A percentile compares a stretch with the other conserved stretches of the same genome.
These are phyloP conservation scores for Moesziomyces antarcticus DNA, from an alignment of 1,284 basidiomycete species.

Conservation along the genomic window DNA sequence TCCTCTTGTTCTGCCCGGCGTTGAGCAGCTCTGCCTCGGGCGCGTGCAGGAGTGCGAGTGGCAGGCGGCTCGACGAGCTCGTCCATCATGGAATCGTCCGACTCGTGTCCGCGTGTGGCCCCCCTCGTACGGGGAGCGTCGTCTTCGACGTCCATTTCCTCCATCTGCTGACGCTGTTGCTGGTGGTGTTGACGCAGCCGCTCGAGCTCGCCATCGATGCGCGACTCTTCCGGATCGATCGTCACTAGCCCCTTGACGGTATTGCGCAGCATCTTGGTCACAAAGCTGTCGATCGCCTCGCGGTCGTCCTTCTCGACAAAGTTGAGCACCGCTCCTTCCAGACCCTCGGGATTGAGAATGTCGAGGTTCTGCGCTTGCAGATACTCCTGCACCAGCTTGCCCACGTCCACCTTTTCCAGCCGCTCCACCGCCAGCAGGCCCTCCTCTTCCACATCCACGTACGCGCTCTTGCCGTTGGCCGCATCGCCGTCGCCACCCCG, in stretches of 20 bases:
- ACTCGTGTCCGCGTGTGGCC: constrained; percentile 8
- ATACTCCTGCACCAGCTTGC: constrained; percentile 57
- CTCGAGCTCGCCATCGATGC: constrained; percentile 48
- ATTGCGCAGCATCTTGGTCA: constrained; percentile 48
- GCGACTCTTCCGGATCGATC: constrained; percentile 53
- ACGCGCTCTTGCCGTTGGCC: constrained; percentile 12
- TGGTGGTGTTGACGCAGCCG: constrained; percentile 32
- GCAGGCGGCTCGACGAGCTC: constrained; percentile 25
- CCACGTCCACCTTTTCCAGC: constrained; percentile 58
- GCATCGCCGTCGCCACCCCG: constrained; percentile 12
- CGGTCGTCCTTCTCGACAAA: constrained; percentile 66
- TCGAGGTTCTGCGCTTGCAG: constrained; percentile 60
- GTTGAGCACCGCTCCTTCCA: constrained; percentile 59
- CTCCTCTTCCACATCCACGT: constrained; percentile 45
- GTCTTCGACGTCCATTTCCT: constrained; percentile 15
- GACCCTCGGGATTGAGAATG: constrained; percentile 54
- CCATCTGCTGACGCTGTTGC: constrained; percentile 26
- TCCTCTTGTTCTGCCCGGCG: neutral
- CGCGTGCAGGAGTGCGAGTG: constrained; percentile 2
- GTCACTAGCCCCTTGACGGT: constrained; percentile 47
- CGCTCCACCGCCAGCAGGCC: constrained; percentile 53
- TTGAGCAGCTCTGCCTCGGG: neutral
- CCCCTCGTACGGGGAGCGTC: neutral
- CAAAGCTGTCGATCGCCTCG: constrained; percentile 56
- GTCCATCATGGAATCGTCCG: constrained; percentile 60